Base-by-base conservation (phyloP, 805 yeast genomes). In the Teunomyces cretensis region DNA sequence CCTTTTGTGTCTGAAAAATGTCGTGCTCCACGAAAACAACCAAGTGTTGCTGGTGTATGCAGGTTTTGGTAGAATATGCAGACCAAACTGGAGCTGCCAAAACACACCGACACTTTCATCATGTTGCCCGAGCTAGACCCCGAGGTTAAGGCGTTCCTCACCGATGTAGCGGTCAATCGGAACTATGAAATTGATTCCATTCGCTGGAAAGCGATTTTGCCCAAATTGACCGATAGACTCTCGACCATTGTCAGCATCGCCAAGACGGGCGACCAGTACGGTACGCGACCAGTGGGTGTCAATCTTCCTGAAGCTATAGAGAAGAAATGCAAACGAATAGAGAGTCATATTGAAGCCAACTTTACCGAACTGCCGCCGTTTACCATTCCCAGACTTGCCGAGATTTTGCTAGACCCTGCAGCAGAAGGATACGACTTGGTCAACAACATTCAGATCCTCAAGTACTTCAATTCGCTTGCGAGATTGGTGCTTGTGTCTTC, bases 361-460 rank as follows among this genome's bases (percentile, higher is more conserved):
- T 74, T 52, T 59, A 54, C 43, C 64, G 70, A 36, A 3, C 30
- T 37, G 54, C 74, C 67, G 6, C 84, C 84, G 1, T 79, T 78
- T 53, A 79, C 82, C 0, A 64, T 78, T 1, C 49, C 67, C 9
- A 52, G 84, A 43, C 54, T 79, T 1, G 68, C 79, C 14, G 83
- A 80, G 53, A 42, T 79, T 9, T 50, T 78, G 6, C 44, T 57
- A n/a, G 65, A 68, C 39, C 82, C 83, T 2, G 32, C 36, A 7
- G 24, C 30, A 7, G 64, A 67, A 31, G 66, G 66, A 13, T 72
- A 70, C 51, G 65, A 62, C 4, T 46, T 67, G 26, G 31, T 30
- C 35, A 60, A 62, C 14, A 56, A 61, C 4, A 53, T 49, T 15
- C 68, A 62, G 19, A 43, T 73, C 0, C 50, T 57, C n/a, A 79